phyloP scores from a whole-genome alignment of 768 basidiomycete genomes.

The Sarcodon aspratus region DNA sequence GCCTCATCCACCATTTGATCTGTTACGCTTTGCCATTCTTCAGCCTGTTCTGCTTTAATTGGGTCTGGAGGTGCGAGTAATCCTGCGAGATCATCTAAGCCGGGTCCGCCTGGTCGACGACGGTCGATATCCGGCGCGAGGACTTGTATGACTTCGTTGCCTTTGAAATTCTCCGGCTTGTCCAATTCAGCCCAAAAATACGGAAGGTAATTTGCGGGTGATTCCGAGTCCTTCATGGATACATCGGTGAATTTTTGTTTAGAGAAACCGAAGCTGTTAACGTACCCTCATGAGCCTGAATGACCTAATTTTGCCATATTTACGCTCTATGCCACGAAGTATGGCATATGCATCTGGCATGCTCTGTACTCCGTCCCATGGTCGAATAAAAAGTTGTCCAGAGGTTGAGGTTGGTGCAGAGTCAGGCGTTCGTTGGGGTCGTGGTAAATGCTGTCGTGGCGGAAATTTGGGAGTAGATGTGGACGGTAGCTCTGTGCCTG shows the following conservation, averaged over 20 bases:
- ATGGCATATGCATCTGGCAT: constrained; percentile 40
- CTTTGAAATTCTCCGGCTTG: constrained; percentile 26
- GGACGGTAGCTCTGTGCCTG: no score
- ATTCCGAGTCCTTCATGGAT: constrained; percentile 5
- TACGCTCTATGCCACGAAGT: constrained; percentile 40
- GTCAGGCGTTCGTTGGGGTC: no score
- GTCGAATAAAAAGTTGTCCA: constrained; percentile 21
- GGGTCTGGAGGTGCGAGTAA: constrained; percentile 14
- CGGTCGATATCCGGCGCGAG: constrained; percentile 11
- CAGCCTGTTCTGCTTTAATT: neutral
- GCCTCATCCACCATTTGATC: neutral
- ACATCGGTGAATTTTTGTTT: neutral
- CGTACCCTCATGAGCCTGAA: constrained; percentile 11
- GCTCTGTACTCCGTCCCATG: constrained; percentile 28
- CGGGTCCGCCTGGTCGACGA: constrained; percentile 19
- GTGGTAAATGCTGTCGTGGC: no score
- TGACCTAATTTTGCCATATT: constrained; percentile 9
- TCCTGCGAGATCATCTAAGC: constrained; percentile 18
- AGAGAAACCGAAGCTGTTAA: constrained; percentile 3
- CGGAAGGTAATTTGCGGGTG: constrained; percentile 23
- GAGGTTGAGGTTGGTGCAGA: no score
- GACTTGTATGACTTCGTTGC: constrained; percentile 21
- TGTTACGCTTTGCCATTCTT: neutral
- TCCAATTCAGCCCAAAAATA: constrained; percentile 34
- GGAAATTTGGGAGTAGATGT: no score